Percentiles rank a stretch among this genome's conserved stretches.
Conservation (phyloP, 1,284 basidiomycete genomes). For the Xerocomus minutiporus region DNA sequence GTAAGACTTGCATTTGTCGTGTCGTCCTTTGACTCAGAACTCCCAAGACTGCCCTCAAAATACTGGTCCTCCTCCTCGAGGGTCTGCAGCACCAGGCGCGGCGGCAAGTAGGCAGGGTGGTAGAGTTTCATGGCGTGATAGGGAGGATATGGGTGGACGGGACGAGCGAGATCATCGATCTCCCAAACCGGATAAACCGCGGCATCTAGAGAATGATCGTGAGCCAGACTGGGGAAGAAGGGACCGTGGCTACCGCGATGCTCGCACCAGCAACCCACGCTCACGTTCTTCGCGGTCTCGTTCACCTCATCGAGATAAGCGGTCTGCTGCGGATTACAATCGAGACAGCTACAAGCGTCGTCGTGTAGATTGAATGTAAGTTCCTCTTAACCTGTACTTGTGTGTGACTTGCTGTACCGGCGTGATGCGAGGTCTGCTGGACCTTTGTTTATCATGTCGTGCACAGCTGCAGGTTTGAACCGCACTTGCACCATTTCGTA, state of each 20-base stretch:
- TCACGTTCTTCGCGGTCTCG: slow-evolving; percentile 37
- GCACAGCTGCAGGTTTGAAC: background rate
- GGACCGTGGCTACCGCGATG: slow-evolving; percentile 22
- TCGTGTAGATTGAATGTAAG: slow-evolving; percentile 34
- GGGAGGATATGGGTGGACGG: slow-evolving; percentile 25
- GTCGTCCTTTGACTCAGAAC: slow-evolving; percentile 5
- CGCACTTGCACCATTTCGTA: slow-evolving; percentile 6
- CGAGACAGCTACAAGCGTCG: slow-evolving; percentile 35
- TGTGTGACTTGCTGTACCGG: background rate
- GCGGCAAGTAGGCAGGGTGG: slow-evolving; percentile 41
- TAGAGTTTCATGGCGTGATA: slow-evolving; percentile 42
- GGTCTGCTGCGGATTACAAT: slow-evolving; percentile 39
- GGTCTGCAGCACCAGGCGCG: slow-evolving; percentile 37
- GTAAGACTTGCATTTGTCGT: slow-evolving; percentile 35
- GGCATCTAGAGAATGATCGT: slow-evolving; percentile 25
- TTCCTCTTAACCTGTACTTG: slow-evolving; percentile 3
- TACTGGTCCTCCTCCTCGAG: slow-evolving; percentile 42
- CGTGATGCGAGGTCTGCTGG: background rate
- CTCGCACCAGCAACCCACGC: slow-evolving; percentile 19
- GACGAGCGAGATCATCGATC: slow-evolving; percentile 25
- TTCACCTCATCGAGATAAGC: slow-evolving; percentile 33
- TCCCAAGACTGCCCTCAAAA: slow-evolving; percentile 70
- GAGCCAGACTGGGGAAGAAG: slow-evolving; percentile 24
- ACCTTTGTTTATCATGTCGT: background rate
- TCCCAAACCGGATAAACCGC: slow-evolving; percentile 24